These are phyloP conservation scores for Delonix regia DNA, from an alignment of 306 rosid genomes.

Conservation along the genomic window DNA sequence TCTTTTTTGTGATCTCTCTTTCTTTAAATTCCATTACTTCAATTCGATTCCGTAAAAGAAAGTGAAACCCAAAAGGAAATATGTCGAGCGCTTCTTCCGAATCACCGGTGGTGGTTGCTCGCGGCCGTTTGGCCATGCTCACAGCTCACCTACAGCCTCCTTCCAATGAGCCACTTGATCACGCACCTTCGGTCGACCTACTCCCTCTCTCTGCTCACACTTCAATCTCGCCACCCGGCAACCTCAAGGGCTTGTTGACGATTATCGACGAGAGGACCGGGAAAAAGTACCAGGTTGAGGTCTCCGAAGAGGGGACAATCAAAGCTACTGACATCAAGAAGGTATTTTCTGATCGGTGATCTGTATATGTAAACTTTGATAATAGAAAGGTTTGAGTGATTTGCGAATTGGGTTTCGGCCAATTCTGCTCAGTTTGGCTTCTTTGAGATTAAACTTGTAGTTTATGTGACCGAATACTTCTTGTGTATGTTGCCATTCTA, in stretches of 20 bases:
- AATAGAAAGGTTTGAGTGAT: background rate
- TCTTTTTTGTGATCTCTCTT: background rate
- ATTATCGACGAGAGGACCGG: slow-evolving; percentile 86
- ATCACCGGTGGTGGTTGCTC: slow-evolving; percentile 48
- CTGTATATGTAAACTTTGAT: background rate
- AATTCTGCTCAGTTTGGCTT: slow-evolving; percentile 21
- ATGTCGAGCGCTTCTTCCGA: slow-evolving; percentile 53
- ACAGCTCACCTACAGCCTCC: slow-evolving; percentile 62
- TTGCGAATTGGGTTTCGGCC: slow-evolving; percentile 4
- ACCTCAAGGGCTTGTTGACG: slow-evolving; percentile 63
- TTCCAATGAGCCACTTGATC: slow-evolving; percentile 41
- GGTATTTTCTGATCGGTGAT: slow-evolving; percentile 43
- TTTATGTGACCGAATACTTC: background rate
- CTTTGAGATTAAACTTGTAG: slow-evolving; percentile 5
- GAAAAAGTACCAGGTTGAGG: slow-evolving; percentile 61
- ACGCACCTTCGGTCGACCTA: slow-evolving; percentile 41
- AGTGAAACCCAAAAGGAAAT: background rate
- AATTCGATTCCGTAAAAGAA: background rate
- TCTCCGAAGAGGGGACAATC: slow-evolving; percentile 74
- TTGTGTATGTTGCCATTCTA: background rate
- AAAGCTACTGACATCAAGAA: slow-evolving; percentile 81
- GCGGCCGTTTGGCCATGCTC: slow-evolving; percentile 75
- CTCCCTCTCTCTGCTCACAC: slow-evolving; percentile 50
- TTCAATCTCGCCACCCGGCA: slow-evolving; percentile 44
- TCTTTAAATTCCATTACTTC: background rate